These are phyloP conservation scores for Raphanus sativus DNA, from an alignment of 345 rosid species.

Conservation along the genomic window DNA sequence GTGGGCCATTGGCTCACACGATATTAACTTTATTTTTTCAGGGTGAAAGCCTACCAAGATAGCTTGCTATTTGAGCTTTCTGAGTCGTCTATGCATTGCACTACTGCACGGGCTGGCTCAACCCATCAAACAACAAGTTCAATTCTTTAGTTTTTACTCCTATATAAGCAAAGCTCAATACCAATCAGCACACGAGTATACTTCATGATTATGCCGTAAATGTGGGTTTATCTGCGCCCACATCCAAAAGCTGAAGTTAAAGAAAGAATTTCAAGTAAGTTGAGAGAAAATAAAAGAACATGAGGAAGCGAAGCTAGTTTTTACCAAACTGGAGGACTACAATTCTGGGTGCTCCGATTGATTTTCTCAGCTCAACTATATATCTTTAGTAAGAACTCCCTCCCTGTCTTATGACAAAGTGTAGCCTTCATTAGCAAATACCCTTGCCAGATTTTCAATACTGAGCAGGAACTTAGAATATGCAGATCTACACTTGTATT, in stretches of 20 bases:
- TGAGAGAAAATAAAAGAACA: neutral
- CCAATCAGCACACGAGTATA: neutral
- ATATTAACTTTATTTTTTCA: constrained; percentile 36
- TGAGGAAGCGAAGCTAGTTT: neutral
- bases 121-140: neutral
- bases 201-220: no score
- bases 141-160: neutral
- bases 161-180: neutral
- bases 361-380: constrained; percentile 78
- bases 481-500: no score
- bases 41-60: constrained; percentile 1
- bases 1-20: constrained; percentile 32
- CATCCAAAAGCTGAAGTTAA: no score
- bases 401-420: constrained; percentile 51
- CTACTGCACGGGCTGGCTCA: constrained; percentile 34
- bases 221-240: no score
- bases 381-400: constrained; percentile 54
- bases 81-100: constrained; percentile 24
- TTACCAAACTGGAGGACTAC: constrained; percentile 97
- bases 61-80: constrained; percentile 23
- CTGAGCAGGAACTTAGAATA: no score
- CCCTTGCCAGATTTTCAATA: neutral
- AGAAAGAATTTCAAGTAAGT: neutral
- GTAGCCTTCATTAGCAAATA: constrained; percentile 12
- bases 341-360: constrained; percentile 96